Evolutionary conservation across 441 rosid genomes (phyloP), one percentile per base, ranked within the genome.

Genomic region (Theobroma grandiflorum): DNA sequence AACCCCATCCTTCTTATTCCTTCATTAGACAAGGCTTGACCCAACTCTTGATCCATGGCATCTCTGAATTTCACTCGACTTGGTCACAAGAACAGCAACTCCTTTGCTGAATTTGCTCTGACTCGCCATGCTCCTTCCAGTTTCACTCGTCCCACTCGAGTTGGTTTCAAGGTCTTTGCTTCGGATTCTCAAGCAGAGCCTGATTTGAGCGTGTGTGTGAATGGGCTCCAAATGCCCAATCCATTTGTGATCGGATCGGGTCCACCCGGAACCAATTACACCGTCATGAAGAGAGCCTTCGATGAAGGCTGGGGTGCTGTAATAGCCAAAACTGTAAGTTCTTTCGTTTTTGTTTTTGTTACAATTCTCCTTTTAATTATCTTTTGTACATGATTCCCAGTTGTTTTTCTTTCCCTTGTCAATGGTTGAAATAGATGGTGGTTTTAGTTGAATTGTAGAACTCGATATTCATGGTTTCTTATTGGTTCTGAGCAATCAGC

Each of bases 241-340:
- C 99, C 98, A 0, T 95, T 95, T 80, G 97, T 96, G 71, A 95
- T 96, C 81, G 98, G 94, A 68, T 96, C 99, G 11, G 98, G 99
- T 79, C 99, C 98, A 22, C 99, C 98, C 1, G 99, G 98, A 8
- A 96, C 99, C 59, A 96, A 96, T 90, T 91, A 93, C 77, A 96
- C 98, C 9, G 98, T 95, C 69, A 95, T 93, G 98, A 96, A 93
- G 82, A 84, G 96, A 81, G 98, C 97, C 53, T 96, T 95, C 70
- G 98, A 96, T 63, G 98, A 95, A 89, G 99, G 99, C 42, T 96
- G 99, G 99, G 99, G 99, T 4, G 98, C 95, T 52, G 98, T 96
- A 67, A 93, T 93, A 78, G 98, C 98, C 77, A 96, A 96, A 84
- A 96, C 99, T 72, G 99, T 95, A 80, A 88, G 96, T 79, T 59